phyloP scores from a whole-genome alignment of 805 yeast genomes.

The Yarrowia porcina region DNA sequence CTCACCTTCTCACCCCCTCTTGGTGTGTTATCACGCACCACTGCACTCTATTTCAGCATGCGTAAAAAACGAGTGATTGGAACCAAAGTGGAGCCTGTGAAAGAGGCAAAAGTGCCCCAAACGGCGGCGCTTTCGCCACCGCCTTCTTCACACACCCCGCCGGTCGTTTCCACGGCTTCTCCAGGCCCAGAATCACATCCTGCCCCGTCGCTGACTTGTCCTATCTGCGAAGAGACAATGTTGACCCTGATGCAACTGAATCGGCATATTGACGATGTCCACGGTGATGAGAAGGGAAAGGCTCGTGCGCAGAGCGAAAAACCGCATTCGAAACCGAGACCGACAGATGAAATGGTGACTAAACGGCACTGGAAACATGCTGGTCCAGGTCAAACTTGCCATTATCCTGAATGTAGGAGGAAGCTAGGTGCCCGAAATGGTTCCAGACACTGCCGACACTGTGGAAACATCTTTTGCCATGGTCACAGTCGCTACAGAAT shows the following conservation, averaged over 20 bases:
- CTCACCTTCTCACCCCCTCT: neutral
- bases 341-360: conserved; percentile 41
- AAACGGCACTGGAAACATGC: conserved; percentile 60
- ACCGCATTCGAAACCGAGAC: conserved; percentile 16
- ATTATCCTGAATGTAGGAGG: conserved; percentile 43
- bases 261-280: conserved; percentile 69
- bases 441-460: conserved; percentile 65
- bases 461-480: conserved; percentile 71
- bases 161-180: neutral
- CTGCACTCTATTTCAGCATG: conserved; percentile 12
- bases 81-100: conserved; percentile 6
- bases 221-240: conserved; percentile 66
- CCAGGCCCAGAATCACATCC: neutral
- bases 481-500: conserved; percentile 56
- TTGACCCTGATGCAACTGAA: conserved; percentile 52
- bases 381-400: conserved; percentile 45
- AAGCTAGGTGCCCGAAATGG: conserved; percentile 52
- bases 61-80: conserved; percentile 21
- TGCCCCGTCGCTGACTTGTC: conserved; percentile 45
- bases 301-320: conserved; percentile 44
- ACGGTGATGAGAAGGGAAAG: conserved; percentile 41
- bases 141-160: neutral
- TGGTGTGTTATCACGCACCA: conserved; percentile 15
- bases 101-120: neutral
- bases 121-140: neutral